A percentile compares a stretch with the other conserved stretches of the same genome.
phyloP scores from a whole-genome alignment of 202 grass and related monocot genomes.

The Schoenoplectus tabernaemontani region DNA sequence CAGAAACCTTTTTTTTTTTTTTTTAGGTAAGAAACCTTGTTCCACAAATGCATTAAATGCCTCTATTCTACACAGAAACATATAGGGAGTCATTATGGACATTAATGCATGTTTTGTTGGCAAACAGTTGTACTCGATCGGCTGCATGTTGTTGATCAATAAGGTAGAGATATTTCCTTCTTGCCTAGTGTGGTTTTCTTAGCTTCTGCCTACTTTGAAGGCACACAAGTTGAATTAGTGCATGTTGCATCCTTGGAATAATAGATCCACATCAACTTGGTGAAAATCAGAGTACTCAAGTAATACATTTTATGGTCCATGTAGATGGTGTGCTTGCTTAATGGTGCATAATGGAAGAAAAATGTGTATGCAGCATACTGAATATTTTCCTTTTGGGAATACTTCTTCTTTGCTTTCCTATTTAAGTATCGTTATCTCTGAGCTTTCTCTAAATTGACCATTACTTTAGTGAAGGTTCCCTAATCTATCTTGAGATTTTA shows the following conservation, averaged over 20 bases:
- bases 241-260: neutral
- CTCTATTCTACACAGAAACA: neutral
- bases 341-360: no score
- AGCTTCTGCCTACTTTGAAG: neutral
- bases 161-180: neutral
- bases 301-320: neutral
- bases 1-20: no score
- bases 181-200: neutral
- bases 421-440: neutral
- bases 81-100: neutral
- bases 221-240: neutral
- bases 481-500: neutral
- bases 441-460: neutral
- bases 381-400: neutral
- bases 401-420: neutral
- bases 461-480: neutral
- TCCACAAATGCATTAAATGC: neutral
- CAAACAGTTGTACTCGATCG: neutral
- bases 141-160: neutral
- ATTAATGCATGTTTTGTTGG: neutral
- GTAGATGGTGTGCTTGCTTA: neutral
- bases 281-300: neutral
- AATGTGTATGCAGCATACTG: no score
- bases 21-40: slow-evolving; percentile 13
- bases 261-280: neutral